These are phyloP conservation scores for Vitis amurensis DNA, from an alignment of 164 flowering plant species.

Conservation along the genomic window DNA sequence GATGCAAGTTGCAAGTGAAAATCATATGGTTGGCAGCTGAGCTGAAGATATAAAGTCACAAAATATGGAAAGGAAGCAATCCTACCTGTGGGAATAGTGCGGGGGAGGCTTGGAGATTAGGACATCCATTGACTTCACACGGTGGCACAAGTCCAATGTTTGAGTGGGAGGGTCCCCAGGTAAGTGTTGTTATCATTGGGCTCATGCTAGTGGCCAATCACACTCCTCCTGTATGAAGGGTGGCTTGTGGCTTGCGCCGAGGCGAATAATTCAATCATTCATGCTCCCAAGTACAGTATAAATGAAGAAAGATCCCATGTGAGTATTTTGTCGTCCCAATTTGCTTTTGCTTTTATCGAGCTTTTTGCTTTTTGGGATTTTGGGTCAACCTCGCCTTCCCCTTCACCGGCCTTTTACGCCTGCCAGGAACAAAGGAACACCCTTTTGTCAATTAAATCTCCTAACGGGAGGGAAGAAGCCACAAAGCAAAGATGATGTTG, in stretches of 20 bases:
- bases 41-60: no score
- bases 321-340: slow-evolving; percentile 20
- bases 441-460: slow-evolving; percentile 7
- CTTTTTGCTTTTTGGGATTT: slow-evolving; percentile 3
- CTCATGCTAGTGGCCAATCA: slow-evolving; percentile 30
- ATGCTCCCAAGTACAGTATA: slow-evolving; percentile 22
- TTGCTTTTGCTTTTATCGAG: slow-evolving; percentile 19
- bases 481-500: not conserved
- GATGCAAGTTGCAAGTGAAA: not conserved
- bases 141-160: slow-evolving; percentile 9
- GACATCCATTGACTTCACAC: not conserved
- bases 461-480: not conserved
- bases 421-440: slow-evolving; percentile 7
- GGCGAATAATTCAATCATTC: slow-evolving; percentile 19
- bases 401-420: slow-evolving; percentile 15
- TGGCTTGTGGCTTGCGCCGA: not conserved
- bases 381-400: slow-evolving; percentile 19
- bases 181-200: slow-evolving; percentile 25
- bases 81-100: slow-evolving; percentile 4
- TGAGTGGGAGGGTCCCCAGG: slow-evolving; percentile 29
- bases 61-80: no score
- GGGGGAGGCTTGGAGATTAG: no score
- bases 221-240: slow-evolving; percentile 21
- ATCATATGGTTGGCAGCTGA: no score
- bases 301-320: slow-evolving; percentile 15